phyloP scores from a whole-genome alignment of 164 flowering plant species.

The Chimonanthus praecox region DNA sequence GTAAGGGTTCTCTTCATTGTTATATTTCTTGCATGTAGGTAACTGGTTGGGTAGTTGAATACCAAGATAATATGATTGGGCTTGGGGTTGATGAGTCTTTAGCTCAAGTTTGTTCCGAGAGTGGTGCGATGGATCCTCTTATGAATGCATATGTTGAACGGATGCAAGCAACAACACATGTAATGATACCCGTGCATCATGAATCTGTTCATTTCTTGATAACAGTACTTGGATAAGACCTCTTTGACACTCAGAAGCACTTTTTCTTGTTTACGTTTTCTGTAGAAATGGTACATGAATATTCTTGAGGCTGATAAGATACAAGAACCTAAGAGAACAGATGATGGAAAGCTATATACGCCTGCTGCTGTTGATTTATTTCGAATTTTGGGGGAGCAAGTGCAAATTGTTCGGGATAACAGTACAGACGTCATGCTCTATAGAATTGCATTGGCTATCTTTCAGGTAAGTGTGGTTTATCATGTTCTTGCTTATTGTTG shows the following conservation, averaged over 20 bases:
- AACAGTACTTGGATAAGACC: background rate
- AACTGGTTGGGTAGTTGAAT: conserved; percentile 98
- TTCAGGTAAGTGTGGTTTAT: conserved; percentile 54
- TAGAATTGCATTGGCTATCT: conserved; percentile 83
- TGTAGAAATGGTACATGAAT: conserved; percentile 94
- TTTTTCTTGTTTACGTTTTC: conserved; percentile 3
- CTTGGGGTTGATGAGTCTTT: conserved; percentile 97
- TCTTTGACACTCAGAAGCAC: background rate
- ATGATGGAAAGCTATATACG: conserved; percentile 91
- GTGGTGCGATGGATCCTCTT: conserved; percentile 99
- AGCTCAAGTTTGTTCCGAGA: conserved; percentile 99
- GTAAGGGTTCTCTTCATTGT: background rate
- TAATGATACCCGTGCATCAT: conserved; percentile 18
- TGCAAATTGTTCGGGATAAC: conserved; percentile 94
- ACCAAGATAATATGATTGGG: conserved; percentile 88
- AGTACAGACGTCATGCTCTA: conserved; percentile 98
- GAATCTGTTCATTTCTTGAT: background rate
- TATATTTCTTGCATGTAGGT: conserved; percentile 42
- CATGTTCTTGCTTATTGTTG: background rate
- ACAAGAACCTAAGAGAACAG: conserved; percentile 89
- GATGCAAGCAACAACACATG: conserved; percentile 97
- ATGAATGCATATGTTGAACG: conserved; percentile 98
- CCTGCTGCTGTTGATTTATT: conserved; percentile 98
- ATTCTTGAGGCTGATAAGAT: conserved; percentile 90
- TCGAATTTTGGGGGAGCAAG: conserved; percentile 96